phyloP scores from a whole-genome alignment of 257 asterid species.

The Solanum ossicruentum region DNA sequence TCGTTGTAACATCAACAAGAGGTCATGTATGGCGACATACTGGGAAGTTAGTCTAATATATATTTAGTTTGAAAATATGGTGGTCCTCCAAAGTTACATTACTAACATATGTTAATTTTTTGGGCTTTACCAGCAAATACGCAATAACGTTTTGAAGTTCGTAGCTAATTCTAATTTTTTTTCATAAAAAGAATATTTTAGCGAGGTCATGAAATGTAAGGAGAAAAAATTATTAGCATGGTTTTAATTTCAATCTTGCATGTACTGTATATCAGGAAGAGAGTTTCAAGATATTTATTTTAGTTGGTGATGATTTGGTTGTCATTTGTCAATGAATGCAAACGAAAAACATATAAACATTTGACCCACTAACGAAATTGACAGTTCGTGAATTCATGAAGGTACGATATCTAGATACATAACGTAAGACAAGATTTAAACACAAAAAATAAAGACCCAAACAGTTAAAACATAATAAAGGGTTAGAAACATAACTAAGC shows the following conservation, averaged over 20 bases:
- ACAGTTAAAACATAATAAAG: neutral
- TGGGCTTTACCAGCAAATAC: too few species aligned
- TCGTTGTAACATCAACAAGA: neutral
- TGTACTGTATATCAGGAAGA: neutral
- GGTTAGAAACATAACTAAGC: too few species aligned
- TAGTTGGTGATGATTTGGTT: neutral
- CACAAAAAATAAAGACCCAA: neutral
- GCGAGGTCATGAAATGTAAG: neutral
- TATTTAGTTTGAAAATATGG: neutral
- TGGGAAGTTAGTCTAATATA: neutral
- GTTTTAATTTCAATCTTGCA: too few species aligned
- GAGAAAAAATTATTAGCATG: too few species aligned
- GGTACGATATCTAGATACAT: neutral
- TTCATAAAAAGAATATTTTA: neutral
- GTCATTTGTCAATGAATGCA: neutral
- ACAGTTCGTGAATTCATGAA: neutral
- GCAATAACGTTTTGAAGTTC: neutral
- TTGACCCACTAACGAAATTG: neutral
- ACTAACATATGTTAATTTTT: neutral
- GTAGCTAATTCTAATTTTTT: neutral
- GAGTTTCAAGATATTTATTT: neutral
- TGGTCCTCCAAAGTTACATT: neutral
- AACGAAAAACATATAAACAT: neutral
- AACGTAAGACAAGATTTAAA: neutral
- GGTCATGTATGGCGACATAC: neutral